Evolutionary conservation across 2,329 filamentous ascomycete species (phyloP), one percentile per base, ranked within the genome.

Genomic region (Fusarium coicis): DNA sequence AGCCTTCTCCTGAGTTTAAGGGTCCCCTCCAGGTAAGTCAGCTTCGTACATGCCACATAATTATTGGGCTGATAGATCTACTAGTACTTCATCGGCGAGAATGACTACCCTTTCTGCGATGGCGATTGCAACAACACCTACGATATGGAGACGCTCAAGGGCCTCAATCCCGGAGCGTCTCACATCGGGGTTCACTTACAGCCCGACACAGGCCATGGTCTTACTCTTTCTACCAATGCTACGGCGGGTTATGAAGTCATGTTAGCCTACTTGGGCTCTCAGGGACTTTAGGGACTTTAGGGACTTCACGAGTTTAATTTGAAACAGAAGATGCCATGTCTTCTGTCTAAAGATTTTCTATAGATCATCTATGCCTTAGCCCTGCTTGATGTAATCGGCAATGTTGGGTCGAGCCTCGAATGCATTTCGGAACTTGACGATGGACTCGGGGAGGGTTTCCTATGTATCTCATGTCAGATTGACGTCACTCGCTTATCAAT

Each of bases 381-480:
- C 66, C 7, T 68, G 47, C 37, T 63, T 68, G 4, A 68, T 50
- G 0, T 68, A 68, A 0, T 68, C 55, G 2, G n/a, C 28, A 18
- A 68, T 37, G 10, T 63, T 68, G 0, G 56, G 56, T 28, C 66
- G 50, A 8, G 66, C 49, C 32, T 68, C 66, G 1, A 68, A 68
- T 0, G 64, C 66, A 23, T 23, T 23, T 21, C 54, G 61, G 64
- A 68, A 63, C 12, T 32, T 63, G 11, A 46, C 10, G 2, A 68
- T 34, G 5, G 66, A 63, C 4, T 50, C 64, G 11, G 66, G 66
- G 6, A 68, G 34, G 1, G 15, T 63, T 34, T 23, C 66, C 66
- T 68, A 2, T 10, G 21, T 34, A 32, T 12, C 7, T 18, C 32
- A 5, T 11, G 4, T 28, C 12, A 34, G 28, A 23, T 30, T 9